These are phyloP conservation scores for Raffaelea ambrosiae DNA, from an alignment of 2,329 filamentous ascomycete genomes.

Conservation along the genomic window DNA sequence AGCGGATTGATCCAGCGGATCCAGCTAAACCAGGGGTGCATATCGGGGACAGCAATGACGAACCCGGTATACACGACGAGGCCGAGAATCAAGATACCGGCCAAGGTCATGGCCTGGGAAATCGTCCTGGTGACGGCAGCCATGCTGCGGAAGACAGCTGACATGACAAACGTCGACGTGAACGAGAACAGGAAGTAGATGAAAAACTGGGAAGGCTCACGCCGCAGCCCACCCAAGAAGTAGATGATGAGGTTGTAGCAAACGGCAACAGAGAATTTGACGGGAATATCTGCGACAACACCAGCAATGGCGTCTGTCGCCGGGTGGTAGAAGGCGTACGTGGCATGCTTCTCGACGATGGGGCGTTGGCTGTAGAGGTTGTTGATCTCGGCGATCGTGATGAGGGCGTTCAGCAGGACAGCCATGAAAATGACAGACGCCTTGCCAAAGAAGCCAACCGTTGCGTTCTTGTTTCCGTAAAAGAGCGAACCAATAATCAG, in stretches of 20 bases:
- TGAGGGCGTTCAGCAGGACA: constrained; percentile 76
- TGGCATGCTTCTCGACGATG: constrained; percentile 82
- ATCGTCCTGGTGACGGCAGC: constrained; percentile 63
- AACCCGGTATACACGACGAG: constrained; percentile 68
- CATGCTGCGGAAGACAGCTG: constrained; percentile 77
- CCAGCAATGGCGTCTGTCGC: constrained; percentile 80
- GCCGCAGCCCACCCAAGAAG: constrained; percentile 76
- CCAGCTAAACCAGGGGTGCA: constrained; percentile 75
- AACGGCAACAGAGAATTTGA: constrained; percentile 67
- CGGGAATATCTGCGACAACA: constrained; percentile 78
- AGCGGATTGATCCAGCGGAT: constrained; percentile 74
- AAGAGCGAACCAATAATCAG: constrained; percentile 12
- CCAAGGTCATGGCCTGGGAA: constrained; percentile 53
- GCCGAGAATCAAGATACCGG: constrained; percentile 52
- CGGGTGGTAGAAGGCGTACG: constrained; percentile 84
- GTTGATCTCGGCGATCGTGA: constrained; percentile 73
- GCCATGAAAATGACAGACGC: constrained; percentile 81
- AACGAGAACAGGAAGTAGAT: constrained; percentile 75
- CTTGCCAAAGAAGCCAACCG: constrained; percentile 43
- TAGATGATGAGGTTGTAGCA: constrained; percentile 75
- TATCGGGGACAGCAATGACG: constrained; percentile 52
- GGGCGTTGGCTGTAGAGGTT: constrained; percentile 81
- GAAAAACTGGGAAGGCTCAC: constrained; percentile 71
- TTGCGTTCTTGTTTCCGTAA: constrained; percentile 12
- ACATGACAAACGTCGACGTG: constrained; percentile 66